Conservation (phyloP, 192 early-diverging fungal genomes). For the Podila verticillata region DNA sequence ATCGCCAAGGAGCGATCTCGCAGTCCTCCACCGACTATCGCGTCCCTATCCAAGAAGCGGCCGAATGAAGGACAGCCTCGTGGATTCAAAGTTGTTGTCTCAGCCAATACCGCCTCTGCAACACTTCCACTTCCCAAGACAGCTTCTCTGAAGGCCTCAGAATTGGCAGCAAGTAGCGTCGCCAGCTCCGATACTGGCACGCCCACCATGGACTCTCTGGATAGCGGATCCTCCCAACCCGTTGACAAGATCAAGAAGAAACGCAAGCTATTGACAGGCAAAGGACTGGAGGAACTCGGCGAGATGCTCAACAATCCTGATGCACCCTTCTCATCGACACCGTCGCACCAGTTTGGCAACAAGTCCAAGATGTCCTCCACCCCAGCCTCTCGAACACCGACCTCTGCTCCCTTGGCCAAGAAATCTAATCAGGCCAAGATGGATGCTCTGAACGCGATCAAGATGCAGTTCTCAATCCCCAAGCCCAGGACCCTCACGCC, state of each 20-base stretch:
- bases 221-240: not conserved
- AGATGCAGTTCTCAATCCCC: conserved; percentile 33
- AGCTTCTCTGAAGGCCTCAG: no score
- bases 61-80: no score
- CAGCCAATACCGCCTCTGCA: no score
- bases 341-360: conserved; percentile 10
- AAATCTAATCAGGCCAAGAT: conserved; percentile 15
- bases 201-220: not conserved
- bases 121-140: no score
- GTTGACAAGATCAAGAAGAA: conserved; percentile 37
- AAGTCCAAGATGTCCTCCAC: conserved; percentile 3
- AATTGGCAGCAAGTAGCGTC: no score
- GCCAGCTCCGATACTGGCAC: no score
- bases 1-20: no score
- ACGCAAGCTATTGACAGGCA: conserved; percentile 37
- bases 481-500: conserved; percentile 19
- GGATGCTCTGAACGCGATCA: conserved; percentile 40
- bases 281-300: conserved; percentile 36
- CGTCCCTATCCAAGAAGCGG: no score
- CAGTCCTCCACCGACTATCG: no score
- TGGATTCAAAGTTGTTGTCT: no score
- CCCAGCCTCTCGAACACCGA: not conserved
- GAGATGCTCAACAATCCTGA: conserved; percentile 45
- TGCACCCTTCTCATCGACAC: conserved; percentile 12
- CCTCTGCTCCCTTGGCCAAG: not conserved